Evolutionary conservation across 257 asterid genomes (phyloP).

Genomic region (Ocimum tenuiflorum): DNA sequence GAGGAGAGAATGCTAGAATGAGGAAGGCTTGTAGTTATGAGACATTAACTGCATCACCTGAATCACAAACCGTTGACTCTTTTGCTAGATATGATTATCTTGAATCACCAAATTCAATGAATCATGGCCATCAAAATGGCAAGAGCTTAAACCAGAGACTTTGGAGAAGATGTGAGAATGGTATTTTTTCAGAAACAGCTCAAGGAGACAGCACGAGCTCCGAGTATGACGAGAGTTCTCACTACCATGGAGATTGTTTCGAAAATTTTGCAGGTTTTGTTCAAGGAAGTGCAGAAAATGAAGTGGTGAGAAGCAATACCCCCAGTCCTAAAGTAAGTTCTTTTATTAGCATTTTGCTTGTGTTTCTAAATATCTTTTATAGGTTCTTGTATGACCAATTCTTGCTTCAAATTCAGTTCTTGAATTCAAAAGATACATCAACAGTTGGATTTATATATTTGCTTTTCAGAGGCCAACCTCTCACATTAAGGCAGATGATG

Average conservation of each 20-base stretch:
- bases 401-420: neutral
- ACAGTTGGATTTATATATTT: neutral
- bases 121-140: constrained; percentile 32
- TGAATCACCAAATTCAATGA: constrained; percentile 61
- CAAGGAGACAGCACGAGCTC: constrained; percentile 29
- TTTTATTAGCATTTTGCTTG: neutral
- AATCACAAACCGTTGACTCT: constrained; percentile 67
- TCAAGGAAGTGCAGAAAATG: constrained; percentile 35
- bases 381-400: too few relatives aligned
- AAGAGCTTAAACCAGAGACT: constrained; percentile 72
- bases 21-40: constrained; percentile 28
- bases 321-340: constrained; percentile 69
- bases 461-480: constrained; percentile 60
- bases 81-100: constrained; percentile 43
- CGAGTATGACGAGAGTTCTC: constrained; percentile 38
- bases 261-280: constrained; percentile 60
- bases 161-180: constrained; percentile 55
- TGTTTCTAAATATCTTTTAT: neutral
- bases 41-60: constrained; percentile 51
- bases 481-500: constrained; percentile 44
- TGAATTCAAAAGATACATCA: neutral
- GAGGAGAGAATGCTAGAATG: constrained; percentile 33
- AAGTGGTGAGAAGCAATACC: constrained; percentile 43
- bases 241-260: constrained; percentile 26
- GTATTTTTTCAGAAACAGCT: constrained; percentile 50